Conservation (phyloP, 306 rosid species). For the Malus sieversii region DNA sequence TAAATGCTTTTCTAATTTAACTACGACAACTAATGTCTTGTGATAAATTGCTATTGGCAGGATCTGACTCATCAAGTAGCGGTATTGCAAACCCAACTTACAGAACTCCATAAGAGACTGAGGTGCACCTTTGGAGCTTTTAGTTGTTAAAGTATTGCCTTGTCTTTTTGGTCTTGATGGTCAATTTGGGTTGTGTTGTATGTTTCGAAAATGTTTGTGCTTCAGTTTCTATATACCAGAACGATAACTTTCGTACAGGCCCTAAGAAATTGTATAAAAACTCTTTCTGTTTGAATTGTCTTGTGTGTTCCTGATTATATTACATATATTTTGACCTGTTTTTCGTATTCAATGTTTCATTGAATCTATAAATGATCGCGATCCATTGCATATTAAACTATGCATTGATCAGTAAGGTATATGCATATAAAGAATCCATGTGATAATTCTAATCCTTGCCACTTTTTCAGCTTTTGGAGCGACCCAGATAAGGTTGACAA, state of each 20-base stretch:
- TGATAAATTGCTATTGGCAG: constrained; percentile 33
- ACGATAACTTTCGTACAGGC: no score
- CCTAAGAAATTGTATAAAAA: background rate
- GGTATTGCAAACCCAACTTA: constrained; percentile 41
- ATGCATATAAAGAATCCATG: background rate
- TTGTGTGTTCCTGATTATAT: background rate
- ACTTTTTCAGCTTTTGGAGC: constrained; percentile 53
- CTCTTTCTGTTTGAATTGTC: background rate
- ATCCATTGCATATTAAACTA: background rate
- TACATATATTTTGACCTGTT: background rate
- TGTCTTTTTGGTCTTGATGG: constrained; percentile 39
- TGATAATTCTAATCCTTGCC: constrained; percentile 10
- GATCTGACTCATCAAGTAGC: constrained; percentile 42
- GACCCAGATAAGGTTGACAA: constrained; percentile 46
- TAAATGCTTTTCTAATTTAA: background rate
- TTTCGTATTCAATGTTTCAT: background rate
- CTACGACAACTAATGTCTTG: constrained; percentile 11
- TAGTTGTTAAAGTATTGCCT: constrained; percentile 52
- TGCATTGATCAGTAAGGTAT: background rate
- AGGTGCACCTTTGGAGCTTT: constrained; percentile 75
- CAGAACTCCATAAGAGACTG: constrained; percentile 60
- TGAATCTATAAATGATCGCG: background rate
- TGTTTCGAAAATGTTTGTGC: background rate
- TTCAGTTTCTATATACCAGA: background rate
- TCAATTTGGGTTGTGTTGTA: background rate